Base-by-base conservation (phyloP, 768 basidiomycete genomes). In the Collybia sp. region DNA sequence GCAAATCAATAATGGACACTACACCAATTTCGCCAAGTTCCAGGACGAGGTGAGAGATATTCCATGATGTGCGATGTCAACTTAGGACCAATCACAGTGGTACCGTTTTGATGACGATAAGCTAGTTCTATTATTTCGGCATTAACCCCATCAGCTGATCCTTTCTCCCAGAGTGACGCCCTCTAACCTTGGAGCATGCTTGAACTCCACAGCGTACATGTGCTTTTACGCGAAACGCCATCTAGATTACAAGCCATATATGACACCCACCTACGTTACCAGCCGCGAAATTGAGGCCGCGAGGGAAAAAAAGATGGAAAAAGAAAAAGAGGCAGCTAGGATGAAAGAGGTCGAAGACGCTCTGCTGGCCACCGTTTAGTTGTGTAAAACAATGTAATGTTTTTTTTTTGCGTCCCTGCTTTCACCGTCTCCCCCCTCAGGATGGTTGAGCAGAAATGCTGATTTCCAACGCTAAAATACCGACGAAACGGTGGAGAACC, bases 21-120 rank as follows among this genome's bases (percentile, higher is more conserved):
- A 96, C 64, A 93, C 87, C 20, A 88, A 86, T 60, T 93, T 77
- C 62, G 85, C 88, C 12, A 77, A 90, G 18, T 91, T 82, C 56
- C 79, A 85, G 46, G 87, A 95, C 56, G 91, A 93, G 69, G 87
- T 90, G 53, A 49, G 85, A 68, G 35, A 16, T 48, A 20, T 12
- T 49, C 42, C 15, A 15, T 15, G 35, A 40, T 13, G 16, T n/a
- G 10, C 37, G 37, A 40, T 18, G 12, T 11, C 34, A 19, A 37
- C 42, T 37, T 44, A 17, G 45, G 42, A 25, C 31, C 32, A 42
- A 41, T 36, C 42, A 30, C 43, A 94, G 84, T 97, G 92, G 92
- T 95, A 88, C 66, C 84, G 84, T 17, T 93, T 92, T 63, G 93
- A 96, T 61, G 93, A 96, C 58, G 93, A 94, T 56, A 95, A 90